phyloP scores from a whole-genome alignment of 106 monocot genomes.

The Allium cepa region DNA sequence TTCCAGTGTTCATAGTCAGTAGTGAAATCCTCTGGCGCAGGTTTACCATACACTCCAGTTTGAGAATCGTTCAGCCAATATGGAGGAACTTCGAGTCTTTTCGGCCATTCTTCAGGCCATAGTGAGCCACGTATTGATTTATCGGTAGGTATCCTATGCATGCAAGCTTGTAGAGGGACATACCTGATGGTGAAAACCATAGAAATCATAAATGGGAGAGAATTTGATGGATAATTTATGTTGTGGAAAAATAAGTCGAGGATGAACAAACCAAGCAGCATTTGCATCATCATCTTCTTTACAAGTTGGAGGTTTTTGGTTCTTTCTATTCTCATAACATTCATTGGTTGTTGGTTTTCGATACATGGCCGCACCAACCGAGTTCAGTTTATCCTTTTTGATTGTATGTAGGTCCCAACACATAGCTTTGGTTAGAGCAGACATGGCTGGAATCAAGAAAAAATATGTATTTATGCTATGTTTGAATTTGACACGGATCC shows the following conservation, averaged over 20 bases:
- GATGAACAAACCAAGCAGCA: slow-evolving; percentile 64
- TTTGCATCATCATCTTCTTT: slow-evolving; percentile 78
- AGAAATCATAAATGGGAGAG: no score
- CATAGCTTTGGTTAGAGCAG: slow-evolving; percentile 72
- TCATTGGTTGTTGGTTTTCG: slow-evolving; percentile 76
- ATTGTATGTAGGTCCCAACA: slow-evolving; percentile 88
- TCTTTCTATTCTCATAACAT: slow-evolving; percentile 60
- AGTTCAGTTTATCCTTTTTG: slow-evolving; percentile 78
- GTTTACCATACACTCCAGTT: slow-evolving; percentile 54
- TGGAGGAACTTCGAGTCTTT: slow-evolving; percentile 41
- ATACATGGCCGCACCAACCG: slow-evolving; percentile 67
- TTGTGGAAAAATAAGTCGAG: no score
- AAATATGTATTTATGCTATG: neutral
- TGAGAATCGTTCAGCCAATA: slow-evolving; percentile 73
- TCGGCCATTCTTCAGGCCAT: slow-evolving; percentile 82
- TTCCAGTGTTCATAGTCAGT: slow-evolving; percentile 76
- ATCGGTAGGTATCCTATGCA: slow-evolving; percentile 61
- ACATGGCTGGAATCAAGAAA: slow-evolving; percentile 59
- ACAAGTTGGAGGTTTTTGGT: slow-evolving; percentile 70
- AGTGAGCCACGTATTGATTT: slow-evolving; percentile 36
- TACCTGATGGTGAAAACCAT: slow-evolving; percentile 35
- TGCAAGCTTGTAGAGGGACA: slow-evolving; percentile 65
- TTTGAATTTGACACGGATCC: no score
- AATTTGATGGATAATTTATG: no score
- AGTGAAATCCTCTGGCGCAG: slow-evolving; percentile 52